Conservation (phyloP, 2,329 filamentous ascomycete genomes). For the Nigrograna mackinnonii region DNA sequence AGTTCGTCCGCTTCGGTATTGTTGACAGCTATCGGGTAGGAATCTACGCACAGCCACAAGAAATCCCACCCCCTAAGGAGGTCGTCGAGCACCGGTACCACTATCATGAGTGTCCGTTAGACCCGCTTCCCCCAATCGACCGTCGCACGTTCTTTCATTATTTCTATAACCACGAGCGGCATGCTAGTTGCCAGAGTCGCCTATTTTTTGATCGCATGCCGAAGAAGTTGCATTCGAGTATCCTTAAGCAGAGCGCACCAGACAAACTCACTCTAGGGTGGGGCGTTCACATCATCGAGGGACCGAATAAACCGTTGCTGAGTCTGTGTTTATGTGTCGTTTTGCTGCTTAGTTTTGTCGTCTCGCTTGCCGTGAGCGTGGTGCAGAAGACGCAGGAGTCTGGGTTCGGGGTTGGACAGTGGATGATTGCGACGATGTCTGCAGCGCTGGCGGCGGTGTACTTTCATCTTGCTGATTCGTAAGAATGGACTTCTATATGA, state of each 20-base stretch:
- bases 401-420: constrained; percentile 6
- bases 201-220: constrained; percentile 1
- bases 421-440: constrained; percentile 4
- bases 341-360: background rate
- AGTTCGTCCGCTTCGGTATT: constrained; percentile 5
- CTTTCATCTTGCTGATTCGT: constrained; percentile 4
- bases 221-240: constrained; percentile 4
- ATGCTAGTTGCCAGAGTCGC: background rate
- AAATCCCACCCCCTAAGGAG: constrained; percentile 1
- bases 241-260: background rate
- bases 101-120: constrained; percentile 4
- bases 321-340: constrained; percentile 1
- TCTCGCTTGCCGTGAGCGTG: background rate
- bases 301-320: constrained; percentile 2
- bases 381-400: constrained; percentile 1
- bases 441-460: constrained; percentile 1
- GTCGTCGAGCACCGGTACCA: constrained; percentile 3
- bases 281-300: constrained; percentile 5
- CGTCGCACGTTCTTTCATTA: constrained; percentile 8
- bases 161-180: constrained; percentile 4
- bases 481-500: too few relatives aligned
- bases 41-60: constrained; percentile 3
- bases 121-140: constrained; percentile 3
- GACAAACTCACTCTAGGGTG: background rate
- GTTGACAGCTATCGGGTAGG: constrained; percentile 3